These are phyloP conservation scores for Apiospora marii DNA, from an alignment of 2,329 filamentous ascomycete genomes.

Conservation along the genomic window DNA sequence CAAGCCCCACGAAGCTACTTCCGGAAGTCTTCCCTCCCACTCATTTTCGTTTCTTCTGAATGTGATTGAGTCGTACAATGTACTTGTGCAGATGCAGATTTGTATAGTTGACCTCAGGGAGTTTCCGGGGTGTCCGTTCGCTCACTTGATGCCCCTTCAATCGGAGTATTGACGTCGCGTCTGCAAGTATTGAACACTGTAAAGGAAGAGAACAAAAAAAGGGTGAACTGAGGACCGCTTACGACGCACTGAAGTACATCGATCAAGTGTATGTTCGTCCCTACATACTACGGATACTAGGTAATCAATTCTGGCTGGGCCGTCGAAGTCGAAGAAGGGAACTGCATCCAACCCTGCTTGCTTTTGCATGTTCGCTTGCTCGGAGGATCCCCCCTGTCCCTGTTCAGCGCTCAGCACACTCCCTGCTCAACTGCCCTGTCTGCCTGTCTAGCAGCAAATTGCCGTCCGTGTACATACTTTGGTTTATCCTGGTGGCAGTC, in stretches of 20 bases:
- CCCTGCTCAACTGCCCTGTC: conserved; percentile 17
- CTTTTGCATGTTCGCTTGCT: conserved; percentile 16
- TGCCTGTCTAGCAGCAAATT: conserved; percentile 12
- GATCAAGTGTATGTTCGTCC: neutral
- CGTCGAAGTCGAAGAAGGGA: neutral
- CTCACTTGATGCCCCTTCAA: neutral
- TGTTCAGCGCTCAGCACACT: neutral
- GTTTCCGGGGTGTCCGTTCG: neutral
- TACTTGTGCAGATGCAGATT: neutral
- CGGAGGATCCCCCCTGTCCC: conserved; percentile 9
- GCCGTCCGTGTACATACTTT: conserved; percentile 11
- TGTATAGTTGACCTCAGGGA: neutral
- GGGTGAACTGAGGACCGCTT: neutral
- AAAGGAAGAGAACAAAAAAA: neutral
- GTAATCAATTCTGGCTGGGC: neutral
- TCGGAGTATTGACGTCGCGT: neutral
- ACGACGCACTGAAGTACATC: neutral
- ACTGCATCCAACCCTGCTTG: conserved; percentile 14
- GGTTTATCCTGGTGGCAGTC: conserved; percentile 16
- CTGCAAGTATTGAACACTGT: neutral
- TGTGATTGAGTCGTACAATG: conserved; percentile 17
- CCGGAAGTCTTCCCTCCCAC: conserved; percentile 14
- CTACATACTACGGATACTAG: neutral
- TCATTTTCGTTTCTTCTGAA: conserved; percentile 19
- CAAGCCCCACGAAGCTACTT: conserved; percentile 19